Conservation (phyloP, 2,329 filamentous ascomycete species). For the Hirsutella minnesotensis region DNA sequence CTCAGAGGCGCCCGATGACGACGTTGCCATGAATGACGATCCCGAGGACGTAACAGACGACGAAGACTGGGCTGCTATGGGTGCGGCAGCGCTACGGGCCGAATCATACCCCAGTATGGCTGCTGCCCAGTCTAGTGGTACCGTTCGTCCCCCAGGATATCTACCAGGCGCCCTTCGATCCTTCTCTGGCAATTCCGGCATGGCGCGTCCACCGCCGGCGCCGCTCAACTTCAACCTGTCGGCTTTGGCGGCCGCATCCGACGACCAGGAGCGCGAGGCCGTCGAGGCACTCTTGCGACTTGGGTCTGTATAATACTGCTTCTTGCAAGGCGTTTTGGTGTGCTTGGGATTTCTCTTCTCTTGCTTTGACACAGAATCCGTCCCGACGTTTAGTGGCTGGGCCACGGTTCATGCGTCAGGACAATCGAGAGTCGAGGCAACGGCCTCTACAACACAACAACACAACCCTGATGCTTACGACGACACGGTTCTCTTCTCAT, state of each 20-base stretch:
- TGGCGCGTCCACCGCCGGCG: constrained; percentile 41
- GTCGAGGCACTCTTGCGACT: constrained; percentile 71
- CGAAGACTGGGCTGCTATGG: constrained; percentile 89
- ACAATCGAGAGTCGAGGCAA: constrained; percentile 18
- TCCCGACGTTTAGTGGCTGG: constrained; percentile 14
- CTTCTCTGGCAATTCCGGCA: constrained; percentile 37
- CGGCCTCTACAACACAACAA: constrained; percentile 17
- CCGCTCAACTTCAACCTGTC: constrained; percentile 40
- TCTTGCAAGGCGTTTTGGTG: constrained; percentile 42
- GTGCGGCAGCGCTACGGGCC: constrained; percentile 69
- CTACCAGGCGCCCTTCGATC: constrained; percentile 32
- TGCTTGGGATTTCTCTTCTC: constrained; percentile 2
- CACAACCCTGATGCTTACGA: constrained; percentile 16
- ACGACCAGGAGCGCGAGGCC: constrained; percentile 69
- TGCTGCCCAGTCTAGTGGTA: constrained; percentile 41
- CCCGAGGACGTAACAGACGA: constrained; percentile 84
- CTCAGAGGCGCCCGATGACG: constrained; percentile 60
- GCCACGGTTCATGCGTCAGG: constrained; percentile 18
- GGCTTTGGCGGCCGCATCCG: constrained; percentile 38
- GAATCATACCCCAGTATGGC: constrained; percentile 47
- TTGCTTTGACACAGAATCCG: constrained; percentile 6
- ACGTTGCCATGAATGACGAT: constrained; percentile 58
- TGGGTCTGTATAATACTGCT: constrained; percentile 59
- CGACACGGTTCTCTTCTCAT: constrained; percentile 14
- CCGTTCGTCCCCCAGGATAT: constrained; percentile 28